Evolutionary conservation across 129 eudicot species (phyloP), one percentile per base, ranked within the genome.

Genomic region (Tanacetum coccineum): DNA sequence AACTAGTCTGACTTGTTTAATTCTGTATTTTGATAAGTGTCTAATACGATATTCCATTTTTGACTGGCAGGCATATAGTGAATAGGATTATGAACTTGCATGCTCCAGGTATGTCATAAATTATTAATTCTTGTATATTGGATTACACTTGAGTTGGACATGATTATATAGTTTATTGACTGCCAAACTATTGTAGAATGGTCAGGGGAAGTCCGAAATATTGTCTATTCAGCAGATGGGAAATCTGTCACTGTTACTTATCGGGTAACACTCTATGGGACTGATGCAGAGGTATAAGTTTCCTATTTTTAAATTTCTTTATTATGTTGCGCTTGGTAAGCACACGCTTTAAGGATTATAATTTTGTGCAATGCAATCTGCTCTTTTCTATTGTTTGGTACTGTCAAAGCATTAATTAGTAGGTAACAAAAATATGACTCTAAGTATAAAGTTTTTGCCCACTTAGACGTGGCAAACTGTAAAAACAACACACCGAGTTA

Each of bases 191-290:
- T 81, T 83, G 78, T 61, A 92, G 98, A 92, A 79, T 92, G 98
- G 98, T 92, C 95, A 45, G 98, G 98, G 54, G 98, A 92, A 77
- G 96, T 88, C 40, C 95, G 98, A n/a, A 85, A 75, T 74, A 78
- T 92, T 59, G 64, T 72, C 49, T 86, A 92, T 62, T 88, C 98
- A 59, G 70, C 91, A 50, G 91, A 92, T 80, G 96, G 91, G 50
- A 85, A 92, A 62, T 76, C 88, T 54, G 96, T 92, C n/a, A 70
- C 98, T 40, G 95, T 92, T 74, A 87, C 90, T 71, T 92, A 88
- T 66, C 92, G 98, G 15, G 96, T 93, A 25, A 93, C 96, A 49
- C 64, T 93, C 20, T 87, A 93, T 53, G 98, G 98, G 73, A 93
- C 89, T 70, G 98, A 88, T 86, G 96, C 98, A 63, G 98, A 93